Base-by-base conservation (phyloP, 75 land plant genomes). In the Isoetes taiwanensis region DNA sequence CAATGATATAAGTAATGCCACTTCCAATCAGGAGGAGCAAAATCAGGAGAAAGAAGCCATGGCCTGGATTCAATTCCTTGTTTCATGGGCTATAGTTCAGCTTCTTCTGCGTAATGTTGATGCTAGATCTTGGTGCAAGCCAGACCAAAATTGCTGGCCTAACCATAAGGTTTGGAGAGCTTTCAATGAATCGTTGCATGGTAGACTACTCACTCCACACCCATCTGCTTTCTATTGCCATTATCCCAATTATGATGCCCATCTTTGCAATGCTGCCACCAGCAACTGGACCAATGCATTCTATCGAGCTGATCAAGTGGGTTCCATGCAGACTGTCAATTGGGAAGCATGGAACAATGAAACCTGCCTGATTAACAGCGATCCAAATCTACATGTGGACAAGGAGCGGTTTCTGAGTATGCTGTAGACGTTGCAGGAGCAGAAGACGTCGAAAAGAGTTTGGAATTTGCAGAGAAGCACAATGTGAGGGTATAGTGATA, bases 401-500 rank as follows among this genome's bases (percentile, higher is more conserved):
- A 66, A 43, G 69, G 69, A 14, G n/a, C 32, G 17, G 69, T 66
- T 14, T 54, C 69, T 8, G 54, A 23, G 20, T 43, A 61, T 41
- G 67, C 64, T 0, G 67, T 67, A 29, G 29, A 28, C 11, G 65
- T 34, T 11, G 21, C 25, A 23, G 35, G 24, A 12, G 40, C 30
- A 2, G 20, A 17, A 2, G 54, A 66, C 52, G 66, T 59, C 17
- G 30, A 32, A 12, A 32, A 19, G 5, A 55, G 64, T 29, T 34
- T 66, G 41, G 27, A 41, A 24, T 66, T 66, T 32, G 69, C 55
- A 1, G 19, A 21, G 35, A 11, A 19, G 19, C 34, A 66, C 55
- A 41, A 33, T 29, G 38, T 66, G 28, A 52, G 65, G 26, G 38
- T n/a, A n/a, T 66, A 21, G 65, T 39, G 10, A 35, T 66, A 35